phyloP scores from a whole-genome alignment of 2,329 filamentous ascomycete genomes.

The Microascus cirrosus region DNA sequence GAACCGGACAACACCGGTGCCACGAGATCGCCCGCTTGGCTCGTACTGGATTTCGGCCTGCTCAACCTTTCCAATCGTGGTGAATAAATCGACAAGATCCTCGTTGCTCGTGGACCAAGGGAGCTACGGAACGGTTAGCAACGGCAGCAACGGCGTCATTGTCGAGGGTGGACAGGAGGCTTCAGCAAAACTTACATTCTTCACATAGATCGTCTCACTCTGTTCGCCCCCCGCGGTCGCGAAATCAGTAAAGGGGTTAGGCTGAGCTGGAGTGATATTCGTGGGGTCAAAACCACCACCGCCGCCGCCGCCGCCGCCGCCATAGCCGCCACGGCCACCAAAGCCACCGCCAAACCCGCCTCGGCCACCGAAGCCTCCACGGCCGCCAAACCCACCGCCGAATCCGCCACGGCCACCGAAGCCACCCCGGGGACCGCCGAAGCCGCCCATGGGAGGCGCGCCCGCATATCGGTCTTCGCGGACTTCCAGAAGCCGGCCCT shows the following conservation, averaged over 20 bases:
- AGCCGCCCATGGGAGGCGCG: constrained; percentile 46
- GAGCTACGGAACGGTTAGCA: constrained; percentile 41
- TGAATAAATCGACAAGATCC: constrained; percentile 91
- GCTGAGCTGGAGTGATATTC: constrained; percentile 35
- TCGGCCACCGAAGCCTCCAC: constrained; percentile 37
- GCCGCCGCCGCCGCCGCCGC: constrained; percentile 20
- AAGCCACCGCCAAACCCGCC: constrained; percentile 34
- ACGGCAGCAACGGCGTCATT: too few species aligned
- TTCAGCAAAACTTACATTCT: constrained; percentile 61
- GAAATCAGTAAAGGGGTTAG: constrained; percentile 90
- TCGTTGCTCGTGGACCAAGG: constrained; percentile 99
- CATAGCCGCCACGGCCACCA: constrained; percentile 29
- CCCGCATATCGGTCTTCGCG: constrained; percentile 85
- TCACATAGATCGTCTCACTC: constrained; percentile 81
- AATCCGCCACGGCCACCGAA: constrained; percentile 32
- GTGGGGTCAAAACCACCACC: constrained; percentile 36
- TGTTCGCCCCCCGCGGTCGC: constrained; percentile 80
- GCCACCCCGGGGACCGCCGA: constrained; percentile 40
- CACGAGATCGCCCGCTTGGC: constrained; percentile 86
- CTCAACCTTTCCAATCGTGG: constrained; percentile 94
- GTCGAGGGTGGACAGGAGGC: background rate
- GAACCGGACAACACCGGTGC: constrained; percentile 94
- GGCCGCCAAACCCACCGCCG: constrained; percentile 37
- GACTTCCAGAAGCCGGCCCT: constrained; percentile 84
- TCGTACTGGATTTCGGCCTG: constrained; percentile 99